Base-by-base conservation (phyloP, 2,329 filamentous ascomycete species). In the Monosporascus sp. region DNA sequence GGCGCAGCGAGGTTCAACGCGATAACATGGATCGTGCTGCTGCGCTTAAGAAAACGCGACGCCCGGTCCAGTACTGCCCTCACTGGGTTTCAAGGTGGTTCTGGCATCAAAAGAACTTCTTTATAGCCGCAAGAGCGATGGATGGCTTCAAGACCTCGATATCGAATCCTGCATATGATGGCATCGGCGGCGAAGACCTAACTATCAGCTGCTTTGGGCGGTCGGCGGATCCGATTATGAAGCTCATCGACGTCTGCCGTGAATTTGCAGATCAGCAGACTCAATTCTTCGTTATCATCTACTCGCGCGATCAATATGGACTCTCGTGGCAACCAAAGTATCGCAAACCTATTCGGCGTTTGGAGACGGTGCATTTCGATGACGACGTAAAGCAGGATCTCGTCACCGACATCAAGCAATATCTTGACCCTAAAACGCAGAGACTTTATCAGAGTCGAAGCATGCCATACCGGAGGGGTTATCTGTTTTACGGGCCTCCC, bases 371-470 rank as follows among this genome's bases (percentile, higher is more conserved):
- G 2, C 75, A 79, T 54, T 76, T 80, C 48, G 75, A 79, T 52
- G 68, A 72, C 7, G 63, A 58, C 5, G 62, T 71, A 1, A 82
- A 82, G 60, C 67, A 71, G 24, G 66, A 71, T 4, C 73, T 82
- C 3, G 64, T 81, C 1, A 63, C 65, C 18, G 79, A 82, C 53
- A 75, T 80, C 37, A 71, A 72, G 8, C 79, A 80, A 45, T 82
- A 81, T 53, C 67, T 82, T 3, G 73, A 77, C 22, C 74, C 74
- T 1, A 70, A 68, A 45, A 68, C 65, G 5, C 63, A 63, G 52
- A 72, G 75, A 39, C 84, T 84, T 70, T 89, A 90, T 54, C 78
- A 83, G 11, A 80, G 79, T 35, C 77, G 85, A 6, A 84, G 83
- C 3, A 85, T 87, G 49, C 84, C 84, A 0, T 85, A 87, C 59